phyloP scores from a whole-genome alignment of 139 green algal genomes.

The Haematococcus lacustris region DNA sequence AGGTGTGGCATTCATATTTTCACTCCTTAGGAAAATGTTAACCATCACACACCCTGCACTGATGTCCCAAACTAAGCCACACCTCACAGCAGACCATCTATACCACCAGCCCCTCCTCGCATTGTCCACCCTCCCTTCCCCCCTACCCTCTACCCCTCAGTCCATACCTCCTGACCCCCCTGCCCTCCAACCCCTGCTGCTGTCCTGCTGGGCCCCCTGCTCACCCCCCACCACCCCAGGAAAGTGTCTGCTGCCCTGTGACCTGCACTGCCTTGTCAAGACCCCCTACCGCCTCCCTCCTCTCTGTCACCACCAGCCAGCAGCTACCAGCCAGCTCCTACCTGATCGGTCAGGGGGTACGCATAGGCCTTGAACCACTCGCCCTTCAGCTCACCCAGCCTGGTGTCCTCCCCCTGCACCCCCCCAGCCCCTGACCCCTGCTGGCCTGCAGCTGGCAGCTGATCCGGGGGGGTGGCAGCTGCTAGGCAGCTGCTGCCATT shows the following conservation, averaged over 20 bases:
- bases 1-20: background rate
- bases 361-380: conserved; percentile 17
- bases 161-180: no score
- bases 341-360: conserved; percentile 19
- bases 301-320: background rate
- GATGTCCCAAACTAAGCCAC: background rate
- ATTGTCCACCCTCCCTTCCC: background rate
- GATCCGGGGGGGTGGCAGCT: background rate
- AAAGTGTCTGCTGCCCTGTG: background rate
- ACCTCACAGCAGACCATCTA: background rate
- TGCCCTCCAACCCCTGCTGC: no score
- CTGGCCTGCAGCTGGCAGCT: background rate
- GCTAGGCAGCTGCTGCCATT: background rate
- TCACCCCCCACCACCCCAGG: no score
- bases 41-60: background rate
- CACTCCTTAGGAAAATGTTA: background rate
- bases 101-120: background rate
- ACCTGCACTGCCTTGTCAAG: no score
- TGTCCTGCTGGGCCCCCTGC: no score
- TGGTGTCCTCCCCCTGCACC: background rate
- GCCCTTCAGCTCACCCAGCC: background rate
- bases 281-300: no score
- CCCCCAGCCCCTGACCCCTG: background rate
- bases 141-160: no score
- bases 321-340: background rate